Conservation (phyloP, 805 yeast species). For the Metschnikowia shivogae region DNA sequence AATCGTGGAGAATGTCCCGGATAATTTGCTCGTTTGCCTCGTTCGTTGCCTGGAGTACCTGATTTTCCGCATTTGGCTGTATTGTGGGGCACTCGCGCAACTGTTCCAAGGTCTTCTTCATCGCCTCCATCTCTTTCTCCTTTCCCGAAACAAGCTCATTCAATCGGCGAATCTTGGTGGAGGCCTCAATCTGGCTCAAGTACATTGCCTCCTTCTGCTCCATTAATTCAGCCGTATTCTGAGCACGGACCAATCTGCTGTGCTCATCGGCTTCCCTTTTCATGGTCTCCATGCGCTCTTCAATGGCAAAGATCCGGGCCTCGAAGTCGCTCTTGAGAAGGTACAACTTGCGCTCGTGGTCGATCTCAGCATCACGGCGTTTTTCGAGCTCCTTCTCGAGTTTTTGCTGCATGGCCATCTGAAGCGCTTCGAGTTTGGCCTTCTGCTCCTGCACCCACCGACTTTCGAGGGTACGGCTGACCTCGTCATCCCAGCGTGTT, state of each 20-base stretch:
- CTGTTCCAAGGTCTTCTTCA: neutral
- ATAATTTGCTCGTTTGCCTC: neutral
- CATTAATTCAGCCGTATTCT: slow-evolving; percentile 1
- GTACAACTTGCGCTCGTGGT: slow-evolving; percentile 11
- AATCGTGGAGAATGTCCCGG: neutral
- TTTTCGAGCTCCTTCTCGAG: slow-evolving; percentile 3
- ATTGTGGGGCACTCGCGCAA: neutral
- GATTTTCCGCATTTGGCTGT: neutral
- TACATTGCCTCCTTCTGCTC: neutral
- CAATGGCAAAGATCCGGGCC: slow-evolving; percentile 6
- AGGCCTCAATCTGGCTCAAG: neutral
- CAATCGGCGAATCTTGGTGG: slow-evolving; percentile 1
- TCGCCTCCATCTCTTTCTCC: neutral
- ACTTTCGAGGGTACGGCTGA: neutral
- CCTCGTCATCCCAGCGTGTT: neutral
- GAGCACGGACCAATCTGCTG: neutral
- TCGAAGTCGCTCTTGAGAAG: slow-evolving; percentile 7
- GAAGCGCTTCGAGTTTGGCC: neutral
- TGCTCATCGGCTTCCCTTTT: slow-evolving; percentile 2
- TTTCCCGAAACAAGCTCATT: neutral
- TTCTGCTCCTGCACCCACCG: neutral
- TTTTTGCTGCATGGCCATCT: neutral
- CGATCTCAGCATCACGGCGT: neutral
- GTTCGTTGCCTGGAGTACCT: neutral
- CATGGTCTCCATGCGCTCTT: slow-evolving; percentile 4